Conservation (phyloP, 2,329 filamentous ascomycete species). For the Remersonia thermophila region DNA sequence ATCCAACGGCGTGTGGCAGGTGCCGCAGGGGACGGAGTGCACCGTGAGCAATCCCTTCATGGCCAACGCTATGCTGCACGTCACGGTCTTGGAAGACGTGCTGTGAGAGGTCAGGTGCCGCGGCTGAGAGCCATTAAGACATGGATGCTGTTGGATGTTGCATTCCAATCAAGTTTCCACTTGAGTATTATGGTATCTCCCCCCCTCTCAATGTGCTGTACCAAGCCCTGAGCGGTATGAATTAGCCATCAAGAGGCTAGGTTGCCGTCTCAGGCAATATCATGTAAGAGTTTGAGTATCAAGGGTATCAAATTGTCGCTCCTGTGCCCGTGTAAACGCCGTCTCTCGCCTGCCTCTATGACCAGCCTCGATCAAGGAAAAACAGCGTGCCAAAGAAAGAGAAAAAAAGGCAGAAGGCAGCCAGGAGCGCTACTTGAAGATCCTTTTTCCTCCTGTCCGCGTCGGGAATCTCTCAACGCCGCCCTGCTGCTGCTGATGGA, state of each 20-base stretch:
- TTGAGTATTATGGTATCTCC: too few relatives aligned
- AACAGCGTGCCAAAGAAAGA: background rate
- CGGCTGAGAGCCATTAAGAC: too few relatives aligned
- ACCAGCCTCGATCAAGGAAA: background rate
- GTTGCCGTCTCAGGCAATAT: too few relatives aligned
- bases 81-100: constrained; percentile 3
- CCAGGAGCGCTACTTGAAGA: constrained; percentile 35
- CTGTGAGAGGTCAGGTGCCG: background rate
- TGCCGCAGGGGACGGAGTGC: constrained; percentile 10
- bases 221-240: too few relatives aligned
- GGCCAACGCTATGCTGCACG: constrained; percentile 7
- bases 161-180: too few relatives aligned
- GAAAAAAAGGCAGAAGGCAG: too few relatives aligned
- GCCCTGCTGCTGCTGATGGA: constrained; percentile 47
- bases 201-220: too few relatives aligned
- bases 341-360: too few relatives aligned
- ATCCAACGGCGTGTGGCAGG: constrained; percentile 19
- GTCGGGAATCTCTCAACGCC: constrained; percentile 48
- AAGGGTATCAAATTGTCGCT: background rate
- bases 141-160: too few relatives aligned
- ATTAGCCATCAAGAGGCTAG: too few relatives aligned
- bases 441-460: constrained; percentile 36
- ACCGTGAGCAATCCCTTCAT: constrained; percentile 6
- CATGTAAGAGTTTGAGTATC: too few relatives aligned
- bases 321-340: background rate